Evolutionary conservation across 192 early-diverging fungal genomes (phyloP).

Genomic region (Borealophlyctis nickersoniae): DNA sequence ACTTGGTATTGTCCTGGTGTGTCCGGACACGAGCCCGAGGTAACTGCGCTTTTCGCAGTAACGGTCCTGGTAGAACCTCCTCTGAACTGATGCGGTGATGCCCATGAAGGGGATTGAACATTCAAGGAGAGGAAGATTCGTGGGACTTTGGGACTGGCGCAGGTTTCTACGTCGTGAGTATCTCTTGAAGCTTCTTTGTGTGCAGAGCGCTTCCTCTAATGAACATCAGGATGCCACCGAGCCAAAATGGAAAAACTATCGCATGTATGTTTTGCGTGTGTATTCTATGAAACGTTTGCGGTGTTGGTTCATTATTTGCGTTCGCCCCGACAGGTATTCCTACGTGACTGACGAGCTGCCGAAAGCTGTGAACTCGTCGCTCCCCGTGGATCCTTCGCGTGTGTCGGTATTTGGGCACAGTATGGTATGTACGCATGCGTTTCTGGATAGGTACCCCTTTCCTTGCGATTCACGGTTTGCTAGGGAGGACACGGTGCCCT

Average conservation of each 20-base stretch:
- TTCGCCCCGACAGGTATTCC: conserved; percentile 53
- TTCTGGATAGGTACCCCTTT: too few relatives aligned
- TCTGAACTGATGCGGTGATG: background rate
- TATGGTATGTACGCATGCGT: conserved; percentile 36
- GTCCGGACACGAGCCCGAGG: conserved; percentile 82
- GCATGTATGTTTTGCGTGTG: conserved; percentile 83
- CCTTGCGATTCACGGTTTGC: background rate
- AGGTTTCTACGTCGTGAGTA: conserved; percentile 46
- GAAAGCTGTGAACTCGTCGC: conserved; percentile 47
- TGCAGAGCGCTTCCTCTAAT: background rate
- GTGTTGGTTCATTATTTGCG: conserved; percentile 52
- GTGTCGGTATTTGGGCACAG: conserved; percentile 42
- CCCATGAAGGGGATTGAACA: conserved; percentile 47
- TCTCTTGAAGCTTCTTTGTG: conserved; percentile 1
- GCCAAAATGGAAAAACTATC: conserved; percentile 73
- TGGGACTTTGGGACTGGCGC: conserved; percentile 68
- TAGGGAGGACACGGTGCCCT: conserved; percentile 90
- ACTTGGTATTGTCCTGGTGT: conserved; percentile 70
- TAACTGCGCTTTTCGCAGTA: background rate
- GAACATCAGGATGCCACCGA: conserved; percentile 66
- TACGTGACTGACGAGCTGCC: conserved; percentile 76
- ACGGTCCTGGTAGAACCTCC: background rate
- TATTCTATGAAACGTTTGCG: conserved; percentile 62
- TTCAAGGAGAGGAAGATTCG: conserved; percentile 70
- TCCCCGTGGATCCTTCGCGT: conserved; percentile 49